Evolutionary conservation across 352 stramenopile genomes (phyloP).

Genomic region (Phytophthora multivora): DNA sequence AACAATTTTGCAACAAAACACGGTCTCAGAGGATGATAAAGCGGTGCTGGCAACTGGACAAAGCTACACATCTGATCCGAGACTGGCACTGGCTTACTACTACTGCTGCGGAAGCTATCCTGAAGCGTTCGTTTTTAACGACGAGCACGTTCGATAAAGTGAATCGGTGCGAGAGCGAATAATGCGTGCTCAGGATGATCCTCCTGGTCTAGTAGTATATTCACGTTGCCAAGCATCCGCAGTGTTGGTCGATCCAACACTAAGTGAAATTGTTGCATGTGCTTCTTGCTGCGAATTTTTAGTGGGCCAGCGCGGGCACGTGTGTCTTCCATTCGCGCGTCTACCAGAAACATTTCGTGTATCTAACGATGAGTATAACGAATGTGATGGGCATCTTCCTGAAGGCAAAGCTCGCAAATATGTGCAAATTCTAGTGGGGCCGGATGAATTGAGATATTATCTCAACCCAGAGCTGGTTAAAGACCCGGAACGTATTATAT

Average conservation of each 20-base stretch:
- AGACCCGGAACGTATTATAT: not conserved
- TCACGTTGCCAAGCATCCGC: not conserved
- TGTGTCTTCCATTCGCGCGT: not conserved
- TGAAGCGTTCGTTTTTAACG: conserved; percentile 3
- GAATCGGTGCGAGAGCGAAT: not conserved
- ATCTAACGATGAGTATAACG: not conserved
- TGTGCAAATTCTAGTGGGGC: not conserved
- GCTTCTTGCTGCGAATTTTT: conserved; percentile 1
- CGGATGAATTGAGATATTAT: not conserved
- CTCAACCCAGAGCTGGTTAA: not conserved
- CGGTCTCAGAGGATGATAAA: no score
- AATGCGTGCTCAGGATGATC: not conserved
- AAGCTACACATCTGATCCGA: not conserved
- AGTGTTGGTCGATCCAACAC: not conserved
- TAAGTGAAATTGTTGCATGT: not conserved
- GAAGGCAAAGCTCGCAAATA: not conserved
- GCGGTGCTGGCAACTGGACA: no score
- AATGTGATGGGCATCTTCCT: not conserved
- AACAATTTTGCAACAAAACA: no score
- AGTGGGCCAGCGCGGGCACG: not conserved
- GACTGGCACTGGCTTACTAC: conserved; percentile 6
- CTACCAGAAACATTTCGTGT: not conserved
- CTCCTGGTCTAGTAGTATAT: not conserved
- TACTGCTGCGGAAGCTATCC: conserved; percentile 8
- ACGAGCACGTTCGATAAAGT: conserved; percentile 7